Evolutionary conservation across 2,329 filamentous ascomycete genomes (phyloP).

Genomic region (Aspergillus brasiliensis): DNA sequence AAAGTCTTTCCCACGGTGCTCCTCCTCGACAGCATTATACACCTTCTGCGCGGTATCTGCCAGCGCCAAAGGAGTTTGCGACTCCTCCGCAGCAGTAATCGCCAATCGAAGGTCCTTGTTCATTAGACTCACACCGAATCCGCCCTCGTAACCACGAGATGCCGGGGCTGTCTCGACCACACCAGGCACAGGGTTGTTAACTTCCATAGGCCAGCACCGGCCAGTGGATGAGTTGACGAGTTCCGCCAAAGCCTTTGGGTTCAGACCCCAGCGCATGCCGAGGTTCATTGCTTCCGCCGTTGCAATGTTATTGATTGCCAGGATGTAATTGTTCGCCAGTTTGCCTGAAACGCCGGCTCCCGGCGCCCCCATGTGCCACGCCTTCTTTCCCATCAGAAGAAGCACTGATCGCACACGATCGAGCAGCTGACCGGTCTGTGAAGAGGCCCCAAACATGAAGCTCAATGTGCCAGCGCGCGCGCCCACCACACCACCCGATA

Average conservation of each 20-base stretch:
- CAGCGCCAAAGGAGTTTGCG: constrained; percentile 66
- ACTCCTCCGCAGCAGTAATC: constrained; percentile 69
- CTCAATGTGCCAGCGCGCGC: constrained; percentile 84
- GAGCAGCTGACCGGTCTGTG: constrained; percentile 53
- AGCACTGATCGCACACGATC: constrained; percentile 69
- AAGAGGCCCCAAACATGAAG: constrained; percentile 85
- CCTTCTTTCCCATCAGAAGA: constrained; percentile 79
- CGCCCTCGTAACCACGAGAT: constrained; percentile 72
- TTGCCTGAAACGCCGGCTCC: constrained; percentile 88
- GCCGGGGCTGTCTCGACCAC: constrained; percentile 78
- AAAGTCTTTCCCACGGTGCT: constrained; percentile 73
- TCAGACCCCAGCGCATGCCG: constrained; percentile 63
- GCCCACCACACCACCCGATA: constrained; percentile 94
- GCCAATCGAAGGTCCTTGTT: constrained; percentile 76
- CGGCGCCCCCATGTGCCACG: constrained; percentile 82
- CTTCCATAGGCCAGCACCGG: constrained; percentile 91
- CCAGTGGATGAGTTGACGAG: constrained; percentile 94
- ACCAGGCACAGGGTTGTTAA: constrained; percentile 92
- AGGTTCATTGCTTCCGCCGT: constrained; percentile 69
- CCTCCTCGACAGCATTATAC: constrained; percentile 66
- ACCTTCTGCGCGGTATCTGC: constrained; percentile 65
- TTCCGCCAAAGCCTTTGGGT: constrained; percentile 69
- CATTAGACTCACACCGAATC: constrained; percentile 78
- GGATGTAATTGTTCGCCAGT: constrained; percentile 94
- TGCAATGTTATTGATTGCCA: constrained; percentile 87